Conservation (phyloP, 306 rosid species). For the Medicago truncatula region MtrunA17r5.0-ANR NC_053046.1:9600001-9600500, state of each 20-base stretch:
- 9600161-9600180: constrained; percentile 91
- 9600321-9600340: neutral
- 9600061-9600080: too few species aligned
- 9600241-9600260: constrained; percentile 77
- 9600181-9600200: constrained; percentile 74
- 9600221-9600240: constrained; percentile 78
- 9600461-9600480: constrained; percentile 82
- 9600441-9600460: constrained; percentile 85
- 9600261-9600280: constrained; percentile 60
- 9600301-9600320: constrained; percentile 25
- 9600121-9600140: constrained; percentile 66
- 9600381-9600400: constrained; percentile 88
- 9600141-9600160: constrained; percentile 89
- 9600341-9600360: constrained; percentile 17
- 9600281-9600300: constrained; percentile 23
- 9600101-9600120: too few species aligned
- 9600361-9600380: constrained; percentile 87
- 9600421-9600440: constrained; percentile 69
- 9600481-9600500: constrained; percentile 83
- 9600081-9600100: too few species aligned
- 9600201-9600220: constrained; percentile 87
- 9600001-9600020: too few species aligned
- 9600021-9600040: too few species aligned
- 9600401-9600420: constrained; percentile 93
- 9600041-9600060: too few species aligned